Evolutionary conservation across 768 basidiomycete genomes (phyloP).

Genomic region (Xerocomus potaroensis): DNA sequence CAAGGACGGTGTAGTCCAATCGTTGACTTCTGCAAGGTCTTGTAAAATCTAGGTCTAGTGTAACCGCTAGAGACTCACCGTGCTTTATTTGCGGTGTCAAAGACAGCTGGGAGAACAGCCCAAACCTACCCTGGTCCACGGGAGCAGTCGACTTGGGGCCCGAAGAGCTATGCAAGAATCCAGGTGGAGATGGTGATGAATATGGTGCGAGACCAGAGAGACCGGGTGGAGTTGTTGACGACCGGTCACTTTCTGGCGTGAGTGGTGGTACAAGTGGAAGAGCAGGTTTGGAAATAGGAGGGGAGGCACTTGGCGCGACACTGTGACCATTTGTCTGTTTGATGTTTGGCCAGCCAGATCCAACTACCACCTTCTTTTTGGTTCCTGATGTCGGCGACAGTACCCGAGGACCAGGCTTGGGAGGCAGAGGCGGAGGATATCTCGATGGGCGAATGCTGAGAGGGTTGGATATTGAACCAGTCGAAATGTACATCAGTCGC

Average conservation of each 20-base stretch:
- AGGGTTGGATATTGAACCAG: constrained; percentile 47
- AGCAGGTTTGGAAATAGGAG: constrained; percentile 8
- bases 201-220: constrained; percentile 30
- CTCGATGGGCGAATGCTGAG: constrained; percentile 50
- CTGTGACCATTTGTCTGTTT: constrained; percentile 25
- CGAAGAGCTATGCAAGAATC: constrained; percentile 31
- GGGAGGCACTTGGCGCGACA: constrained; percentile 13
- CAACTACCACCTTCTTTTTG: constrained; percentile 36
- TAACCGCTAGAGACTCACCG: constrained; percentile 18
- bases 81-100: constrained; percentile 27
- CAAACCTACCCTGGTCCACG: constrained; percentile 18
- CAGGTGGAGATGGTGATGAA: constrained; percentile 33
- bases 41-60: not conserved
- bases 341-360: constrained; percentile 45
- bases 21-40: constrained; percentile 17
- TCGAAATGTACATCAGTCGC: constrained; percentile 36
- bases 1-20: constrained; percentile 21
- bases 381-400: constrained; percentile 12
- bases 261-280: constrained; percentile 17
- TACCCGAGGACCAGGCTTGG: constrained; percentile 7
- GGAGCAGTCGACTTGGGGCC: constrained; percentile 18
- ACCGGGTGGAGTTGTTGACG: constrained; percentile 31
- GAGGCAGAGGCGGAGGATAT: constrained; percentile 9
- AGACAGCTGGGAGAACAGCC: constrained; percentile 13
- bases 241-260: constrained; percentile 32